Conservation (phyloP, 1,284 basidiomycete genomes). For the Mycena citricolor region DNA sequence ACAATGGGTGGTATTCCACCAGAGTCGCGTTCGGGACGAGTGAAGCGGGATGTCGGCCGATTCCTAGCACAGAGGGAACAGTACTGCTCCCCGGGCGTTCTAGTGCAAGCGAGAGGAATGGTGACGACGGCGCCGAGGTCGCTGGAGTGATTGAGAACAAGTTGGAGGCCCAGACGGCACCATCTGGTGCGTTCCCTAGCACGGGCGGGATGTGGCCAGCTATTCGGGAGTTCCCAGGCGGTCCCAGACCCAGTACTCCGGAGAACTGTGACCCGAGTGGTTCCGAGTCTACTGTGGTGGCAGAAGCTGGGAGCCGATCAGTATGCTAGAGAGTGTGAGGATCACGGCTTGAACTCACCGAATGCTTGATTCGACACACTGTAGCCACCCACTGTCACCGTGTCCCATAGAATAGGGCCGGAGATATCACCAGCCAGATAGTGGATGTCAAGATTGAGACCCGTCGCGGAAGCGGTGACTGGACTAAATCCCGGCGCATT, state of each 20-base stretch:
- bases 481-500: constrained; percentile 53
- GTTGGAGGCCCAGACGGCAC: constrained; percentile 62
- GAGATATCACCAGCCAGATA: constrained; percentile 59
- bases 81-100: constrained; percentile 59
- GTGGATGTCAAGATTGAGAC: constrained; percentile 43
- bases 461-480: constrained; percentile 39
- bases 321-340: constrained; percentile 3
- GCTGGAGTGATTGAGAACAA: constrained; percentile 62
- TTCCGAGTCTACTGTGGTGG: constrained; percentile 49
- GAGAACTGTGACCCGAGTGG: constrained; percentile 52
- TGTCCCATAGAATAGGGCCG: constrained; percentile 69
- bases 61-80: constrained; percentile 59
- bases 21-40: constrained; percentile 51
- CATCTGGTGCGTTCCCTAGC: constrained; percentile 51
- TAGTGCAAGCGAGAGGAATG: constrained; percentile 68
- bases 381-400: constrained; percentile 57
- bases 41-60: constrained; percentile 60
- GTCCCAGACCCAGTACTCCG: constrained; percentile 73
- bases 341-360: constrained; percentile 37
- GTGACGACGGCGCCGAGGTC: constrained; percentile 48
- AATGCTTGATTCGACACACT: constrained; percentile 60
- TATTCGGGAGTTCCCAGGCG: constrained; percentile 66
- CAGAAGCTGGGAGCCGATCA: constrained; percentile 46
- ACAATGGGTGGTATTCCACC: constrained; percentile 49
- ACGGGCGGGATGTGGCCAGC: constrained; percentile 46